Percentiles rank a stretch among this genome's conserved stretches.
These are phyloP conservation scores for Candida neerlandica DNA, from an alignment of 1,139 yeast genomes.

Conservation along the genomic window DNA sequence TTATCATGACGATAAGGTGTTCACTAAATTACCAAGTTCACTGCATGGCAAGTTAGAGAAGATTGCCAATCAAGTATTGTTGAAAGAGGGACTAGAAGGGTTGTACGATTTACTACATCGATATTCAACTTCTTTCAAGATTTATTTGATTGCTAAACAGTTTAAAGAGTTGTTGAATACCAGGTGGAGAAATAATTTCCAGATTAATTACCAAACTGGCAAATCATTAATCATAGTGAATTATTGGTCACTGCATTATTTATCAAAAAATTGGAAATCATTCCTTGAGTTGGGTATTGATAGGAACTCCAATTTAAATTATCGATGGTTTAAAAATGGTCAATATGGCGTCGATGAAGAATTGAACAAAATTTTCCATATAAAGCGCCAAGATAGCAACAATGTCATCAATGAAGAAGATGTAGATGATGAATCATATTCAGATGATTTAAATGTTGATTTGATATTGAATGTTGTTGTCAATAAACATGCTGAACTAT, in stretches of 20 bases:
- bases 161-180: slow-evolving; percentile 52
- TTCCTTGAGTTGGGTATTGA: slow-evolving; percentile 69
- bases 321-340: slow-evolving; percentile 73
- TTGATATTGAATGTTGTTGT: slow-evolving; percentile 35
- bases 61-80: slow-evolving; percentile 58
- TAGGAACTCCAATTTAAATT: slow-evolving; percentile 50
- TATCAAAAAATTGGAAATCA: slow-evolving; percentile 43
- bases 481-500: slow-evolving; percentile 41
- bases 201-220: slow-evolving; percentile 67
- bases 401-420: slow-evolving; percentile 10
- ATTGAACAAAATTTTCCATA: slow-evolving; percentile 17
- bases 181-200: slow-evolving; percentile 67
- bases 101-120: slow-evolving; percentile 69
- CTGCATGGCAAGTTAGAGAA: slow-evolving; percentile 54
- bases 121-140: slow-evolving; percentile 73
- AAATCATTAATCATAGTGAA: slow-evolving; percentile 61
- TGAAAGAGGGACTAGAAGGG: slow-evolving; percentile 54
- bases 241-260: slow-evolving; percentile 65
- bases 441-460: slow-evolving; percentile 40
- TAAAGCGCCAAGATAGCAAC: slow-evolving; percentile 7
- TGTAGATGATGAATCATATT: slow-evolving; percentile 21
- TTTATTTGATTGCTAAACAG: slow-evolving; percentile 70
- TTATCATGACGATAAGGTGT: slow-evolving; percentile 27
- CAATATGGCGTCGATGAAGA: slow-evolving; percentile 27
- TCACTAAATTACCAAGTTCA: slow-evolving; percentile 34